phyloP scores from a whole-genome alignment of 768 basidiomycete genomes.

The Lactarius psammicola region DNA sequence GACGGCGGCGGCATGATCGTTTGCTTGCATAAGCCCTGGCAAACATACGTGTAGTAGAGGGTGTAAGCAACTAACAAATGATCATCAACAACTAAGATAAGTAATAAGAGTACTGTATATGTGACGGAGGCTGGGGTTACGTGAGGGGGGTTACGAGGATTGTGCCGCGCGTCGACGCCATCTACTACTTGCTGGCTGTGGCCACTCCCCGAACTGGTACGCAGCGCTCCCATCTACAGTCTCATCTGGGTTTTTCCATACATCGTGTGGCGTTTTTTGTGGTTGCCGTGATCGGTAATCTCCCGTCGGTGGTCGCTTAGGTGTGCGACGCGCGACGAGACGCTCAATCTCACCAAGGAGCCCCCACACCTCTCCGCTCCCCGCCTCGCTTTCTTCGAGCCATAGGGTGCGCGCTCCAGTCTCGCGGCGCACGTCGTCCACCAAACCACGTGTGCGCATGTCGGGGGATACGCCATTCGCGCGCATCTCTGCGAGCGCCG shows the following conservation, averaged over 20 bases:
- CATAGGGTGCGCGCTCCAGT: conserved; percentile 54
- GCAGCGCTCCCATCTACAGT: conserved; percentile 4
- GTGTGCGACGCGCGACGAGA: conserved; percentile 33
- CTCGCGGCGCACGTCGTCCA: conserved; percentile 63
- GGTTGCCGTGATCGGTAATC: background rate
- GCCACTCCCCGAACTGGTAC: conserved; percentile 25
- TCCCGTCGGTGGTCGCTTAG: background rate
- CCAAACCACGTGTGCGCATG: conserved; percentile 52
- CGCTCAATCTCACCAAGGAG: conserved; percentile 54
- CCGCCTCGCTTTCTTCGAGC: conserved; percentile 49
- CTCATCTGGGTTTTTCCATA: conserved; percentile 23
- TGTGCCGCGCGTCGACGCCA: conserved; percentile 6
- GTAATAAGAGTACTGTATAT: background rate
- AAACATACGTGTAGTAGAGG: background rate
- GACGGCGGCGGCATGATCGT: background rate
- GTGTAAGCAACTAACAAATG: background rate
- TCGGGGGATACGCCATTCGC: conserved; percentile 74
- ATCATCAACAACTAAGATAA: background rate
- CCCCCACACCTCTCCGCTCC: conserved; percentile 50
- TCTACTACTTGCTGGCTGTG: conserved; percentile 1
- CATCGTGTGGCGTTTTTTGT: background rate
- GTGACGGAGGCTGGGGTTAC: background rate
- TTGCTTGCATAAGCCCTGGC: background rate
- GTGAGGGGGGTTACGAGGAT: conserved; percentile 9
- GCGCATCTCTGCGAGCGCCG: conserved; percentile 77